Evolutionary conservation across 1,139 yeast species (phyloP).

Genomic region (Entelexis paramagnoliae): DNA sequence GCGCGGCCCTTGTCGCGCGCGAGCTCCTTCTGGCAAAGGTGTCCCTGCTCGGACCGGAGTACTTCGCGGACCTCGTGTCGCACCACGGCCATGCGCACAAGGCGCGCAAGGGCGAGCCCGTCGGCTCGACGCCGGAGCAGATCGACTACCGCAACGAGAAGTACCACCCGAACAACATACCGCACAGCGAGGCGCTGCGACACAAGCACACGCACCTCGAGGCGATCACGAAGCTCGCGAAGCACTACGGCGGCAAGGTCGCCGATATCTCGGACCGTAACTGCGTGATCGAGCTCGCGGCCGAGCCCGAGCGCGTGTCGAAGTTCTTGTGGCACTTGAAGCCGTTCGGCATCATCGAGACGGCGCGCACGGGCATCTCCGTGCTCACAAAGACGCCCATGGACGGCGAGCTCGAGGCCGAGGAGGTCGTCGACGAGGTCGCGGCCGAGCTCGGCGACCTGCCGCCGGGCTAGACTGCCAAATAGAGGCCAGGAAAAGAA

Average conservation of each 20-base stretch:
- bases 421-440: slow-evolving; percentile 44
- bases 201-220: slow-evolving; percentile 84
- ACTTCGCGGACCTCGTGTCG: slow-evolving; percentile 85
- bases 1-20: slow-evolving; percentile 80
- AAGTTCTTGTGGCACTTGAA: slow-evolving; percentile 80
- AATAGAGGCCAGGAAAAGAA: too few species aligned
- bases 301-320: slow-evolving; percentile 82
- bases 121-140: slow-evolving; percentile 23
- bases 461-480: slow-evolving; percentile 80
- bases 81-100: slow-evolving; percentile 53
- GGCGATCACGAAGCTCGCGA: slow-evolving; percentile 69
- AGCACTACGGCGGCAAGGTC: slow-evolving; percentile 83
- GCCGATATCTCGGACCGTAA: slow-evolving; percentile 90
- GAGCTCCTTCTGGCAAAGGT: slow-evolving; percentile 86
- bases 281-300: slow-evolving; percentile 86
- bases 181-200: slow-evolving; percentile 86
- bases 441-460: slow-evolving; percentile 52
- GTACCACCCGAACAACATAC: slow-evolving; percentile 77
- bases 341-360: slow-evolving; percentile 92
- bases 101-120: slow-evolving; percentile 27
- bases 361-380: slow-evolving; percentile 98
- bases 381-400: slow-evolving; percentile 94
- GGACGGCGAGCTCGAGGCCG: slow-evolving; percentile 35
- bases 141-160: slow-evolving; percentile 25
- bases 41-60: slow-evolving; percentile 90